Evolutionary conservation across 108 stramenopile species (phyloP), one percentile per base, ranked within the genome.

Genomic region (Cyclostephanos invisitatus): DNA sequence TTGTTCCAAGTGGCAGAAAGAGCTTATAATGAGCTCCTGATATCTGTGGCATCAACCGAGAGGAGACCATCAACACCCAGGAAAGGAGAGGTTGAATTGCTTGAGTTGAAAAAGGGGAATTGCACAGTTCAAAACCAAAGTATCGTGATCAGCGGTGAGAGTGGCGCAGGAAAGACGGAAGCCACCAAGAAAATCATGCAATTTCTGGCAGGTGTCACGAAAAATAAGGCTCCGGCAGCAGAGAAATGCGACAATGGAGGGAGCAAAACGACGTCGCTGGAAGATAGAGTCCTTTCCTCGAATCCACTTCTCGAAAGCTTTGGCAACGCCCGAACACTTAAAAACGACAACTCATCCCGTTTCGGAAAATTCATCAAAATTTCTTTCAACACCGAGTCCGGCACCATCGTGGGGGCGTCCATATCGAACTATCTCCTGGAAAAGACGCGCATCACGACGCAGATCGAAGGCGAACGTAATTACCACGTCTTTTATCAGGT

Each of bases 401-500:
- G 93, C 0, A 70, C 49, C 53, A 95, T 91, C 62, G 87, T 73
- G 1, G 96, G 93, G 10, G 96, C 93, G 18, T 76, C 85, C 11
- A 89, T 96, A 29, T 85, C 83, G 62, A 97, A 93, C 61, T 97
- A 96, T 71, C 85, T 98, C 15, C 70, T 98, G 46, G 97, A 98
- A 75, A 97, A 97, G 68, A 93, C 95, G 6, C 90, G 97, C 40
- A 96, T 98, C 66, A 87, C 90, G 20, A 74, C 80, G 27, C 97
- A 96, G 70, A 85, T 84, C 24, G 90, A 91, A 40, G 97, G 97
- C 5, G 98, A 99, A 76, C 76, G 98, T 28, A 98, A 98, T 72
- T 99, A 97, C 84, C 98, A 99, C 82, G 91, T 98, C 29, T 99
- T 99, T 75, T 99, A 99, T 73, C 97, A 98, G 83, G 72, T 97